Evolutionary conservation across 306 rosid species (phyloP).

Genomic region (Vigna mungo): DNA sequence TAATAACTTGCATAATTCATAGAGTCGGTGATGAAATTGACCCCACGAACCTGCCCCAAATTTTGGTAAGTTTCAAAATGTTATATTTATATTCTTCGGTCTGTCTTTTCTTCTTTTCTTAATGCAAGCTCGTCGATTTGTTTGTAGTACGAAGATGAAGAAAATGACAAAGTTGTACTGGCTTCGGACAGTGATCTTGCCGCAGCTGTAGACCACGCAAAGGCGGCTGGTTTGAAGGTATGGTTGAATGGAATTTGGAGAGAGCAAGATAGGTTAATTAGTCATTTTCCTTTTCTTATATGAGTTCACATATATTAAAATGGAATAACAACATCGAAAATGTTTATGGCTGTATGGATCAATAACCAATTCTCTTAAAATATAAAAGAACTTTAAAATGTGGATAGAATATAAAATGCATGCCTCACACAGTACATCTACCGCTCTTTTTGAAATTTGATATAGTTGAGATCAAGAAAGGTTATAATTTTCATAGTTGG

Average conservation of each 20-base stretch:
- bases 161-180: constrained; percentile 79
- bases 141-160: constrained; percentile 95
- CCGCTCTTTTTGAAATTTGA: neutral
- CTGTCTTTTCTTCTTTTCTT: constrained; percentile 4
- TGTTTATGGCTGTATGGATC: neutral
- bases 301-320: constrained; percentile 10
- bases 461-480: neutral
- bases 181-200: constrained; percentile 90
- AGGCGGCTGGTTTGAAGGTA: constrained; percentile 87
- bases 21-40: constrained; percentile 80
- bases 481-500: too few species aligned
- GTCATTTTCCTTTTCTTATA: neutral
- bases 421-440: neutral
- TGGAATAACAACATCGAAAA: constrained; percentile 8
- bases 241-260: neutral
- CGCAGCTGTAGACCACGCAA: constrained; percentile 95
- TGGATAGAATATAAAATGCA: neutral
- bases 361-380: neutral
- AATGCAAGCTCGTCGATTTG: constrained; percentile 35
- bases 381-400: neutral
- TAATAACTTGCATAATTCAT: constrained; percentile 79
- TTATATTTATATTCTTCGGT: constrained; percentile 15
- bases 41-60: constrained; percentile 73
- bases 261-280: constrained; percentile 4
- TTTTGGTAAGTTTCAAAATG: constrained; percentile 66